Conservation (phyloP, 257 asterid genomes). For the Gentiana dahurica region DNA sequence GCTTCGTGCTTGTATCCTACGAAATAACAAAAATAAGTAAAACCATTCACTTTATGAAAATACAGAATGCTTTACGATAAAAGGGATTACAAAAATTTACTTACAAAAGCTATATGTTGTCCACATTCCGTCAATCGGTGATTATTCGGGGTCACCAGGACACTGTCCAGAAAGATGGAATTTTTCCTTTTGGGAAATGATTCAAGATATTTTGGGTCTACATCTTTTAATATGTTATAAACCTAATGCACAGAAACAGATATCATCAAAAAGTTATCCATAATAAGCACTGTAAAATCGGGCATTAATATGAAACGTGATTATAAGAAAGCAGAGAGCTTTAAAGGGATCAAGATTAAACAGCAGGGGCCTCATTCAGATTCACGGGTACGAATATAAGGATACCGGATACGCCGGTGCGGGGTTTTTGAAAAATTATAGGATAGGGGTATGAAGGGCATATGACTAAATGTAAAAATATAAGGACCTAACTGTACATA, state of each 20-base stretch:
- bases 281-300: neutral
- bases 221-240: conserved; percentile 62
- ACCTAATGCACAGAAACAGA: conserved; percentile 37
- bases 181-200: conserved; percentile 37
- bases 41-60: conserved; percentile 9
- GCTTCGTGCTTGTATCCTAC: conserved; percentile 68
- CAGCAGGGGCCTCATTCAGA: neutral
- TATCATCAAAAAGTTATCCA: conserved; percentile 5
- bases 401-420: too few relatives aligned
- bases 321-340: neutral
- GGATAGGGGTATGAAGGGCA: too few relatives aligned
- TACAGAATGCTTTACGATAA: neutral
- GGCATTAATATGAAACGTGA: conserved; percentile 3
- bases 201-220: conserved; percentile 35
- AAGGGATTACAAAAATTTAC: conserved; percentile 17
- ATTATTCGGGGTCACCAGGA: conserved; percentile 85
- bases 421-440: too few relatives aligned
- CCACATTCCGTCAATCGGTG: conserved; percentile 87
- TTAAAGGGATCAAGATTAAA: neutral
- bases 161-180: conserved; percentile 49
- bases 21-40: conserved; percentile 12
- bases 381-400: too few relatives aligned
- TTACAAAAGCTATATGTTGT: conserved; percentile 55
- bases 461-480: too few relatives aligned
- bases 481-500: too few relatives aligned